phyloP scores from a whole-genome alignment of 2,329 filamentous ascomycete genomes.

The Fusarium odoratissimum region DNA sequence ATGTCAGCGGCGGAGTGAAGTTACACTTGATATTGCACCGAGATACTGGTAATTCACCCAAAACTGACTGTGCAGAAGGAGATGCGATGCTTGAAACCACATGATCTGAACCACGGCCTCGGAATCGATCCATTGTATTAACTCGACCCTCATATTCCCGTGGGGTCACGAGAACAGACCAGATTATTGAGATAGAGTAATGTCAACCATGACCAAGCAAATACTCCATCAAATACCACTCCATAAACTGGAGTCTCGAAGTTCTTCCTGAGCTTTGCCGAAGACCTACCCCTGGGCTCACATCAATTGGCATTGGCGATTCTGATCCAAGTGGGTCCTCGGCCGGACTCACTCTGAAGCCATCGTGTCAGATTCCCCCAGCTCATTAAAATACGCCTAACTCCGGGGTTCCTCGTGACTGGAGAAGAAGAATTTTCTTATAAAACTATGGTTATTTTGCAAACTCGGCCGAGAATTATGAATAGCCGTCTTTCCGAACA shows the following conservation, averaged over 20 bases:
- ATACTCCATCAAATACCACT: background rate
- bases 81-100: background rate
- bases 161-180: constrained; percentile 29
- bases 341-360: constrained; percentile 34
- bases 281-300: constrained; percentile 8
- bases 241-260: background rate
- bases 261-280: constrained; percentile 10
- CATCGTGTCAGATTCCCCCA: constrained; percentile 34
- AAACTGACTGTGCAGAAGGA: background rate
- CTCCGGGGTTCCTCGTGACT: constrained; percentile 30
- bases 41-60: background rate
- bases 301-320: constrained; percentile 8
- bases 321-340: constrained; percentile 16
- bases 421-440: background rate
- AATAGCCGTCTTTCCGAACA: constrained; percentile 24
- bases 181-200: constrained; percentile 24
- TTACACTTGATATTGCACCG: background rate
- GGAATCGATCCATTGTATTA: constrained; percentile 25
- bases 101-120: constrained; percentile 17
- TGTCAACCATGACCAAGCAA: constrained; percentile 27
- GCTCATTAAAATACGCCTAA: constrained; percentile 25
- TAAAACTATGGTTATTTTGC: background rate
- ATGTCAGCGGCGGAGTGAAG: background rate
- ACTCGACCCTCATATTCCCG: background rate
- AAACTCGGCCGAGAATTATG: constrained; percentile 31